Base-by-base conservation (phyloP, 176 grass and related monocot species). In the Triticum monococcum region DNA sequence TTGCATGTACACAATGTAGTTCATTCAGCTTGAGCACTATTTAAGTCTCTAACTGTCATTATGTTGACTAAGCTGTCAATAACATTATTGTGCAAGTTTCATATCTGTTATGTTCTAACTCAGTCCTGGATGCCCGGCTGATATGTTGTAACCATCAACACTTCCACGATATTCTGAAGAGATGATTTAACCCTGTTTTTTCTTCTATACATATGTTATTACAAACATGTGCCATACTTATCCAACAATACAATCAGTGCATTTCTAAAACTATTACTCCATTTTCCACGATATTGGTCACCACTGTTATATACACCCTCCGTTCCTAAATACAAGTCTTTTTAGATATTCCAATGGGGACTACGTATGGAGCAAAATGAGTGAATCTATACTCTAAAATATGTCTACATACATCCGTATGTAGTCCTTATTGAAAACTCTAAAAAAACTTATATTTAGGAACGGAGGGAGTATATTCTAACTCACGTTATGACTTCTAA, bases 151-250 rank as follows among this genome's bases (percentile, higher is more conserved):
- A 61, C 45, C 23, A 45, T 79, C 64, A 60, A 45, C 75, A 72
- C 3, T 36, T 65, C n/a, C 68, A 54, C n/a, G 63, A 57, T 80
- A 80, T 85, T 84, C 26, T 72, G 30, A 63, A 79, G 37, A 64
- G 37, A 72, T 5, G 24, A 74, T 32, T 69, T 26, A 50, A 64
- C 18, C 73, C n/a, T 57, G 32, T 59, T 26, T 16, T 83, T 59
- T 13, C 22, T 57, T 71, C 8, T 31, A 52, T 68, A 6, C 41
- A 68, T 67, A 81, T 81, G 40, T 48, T 67, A 9, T 41, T 68
- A 50, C 64, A 81, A 68, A 68, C 79, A 68, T 68, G 79, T 68
- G 64, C 1, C 18, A 35, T 50, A 38, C 79, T 81, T 82, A 12
- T 82, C 16, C 12, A 25, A 56, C 52, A 18, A 16, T 69, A 43